Evolutionary conservation across 169 alveolate genomes (phyloP), one percentile per base, ranked within the genome.

Genomic region (Plasmodium yoelii): DNA sequence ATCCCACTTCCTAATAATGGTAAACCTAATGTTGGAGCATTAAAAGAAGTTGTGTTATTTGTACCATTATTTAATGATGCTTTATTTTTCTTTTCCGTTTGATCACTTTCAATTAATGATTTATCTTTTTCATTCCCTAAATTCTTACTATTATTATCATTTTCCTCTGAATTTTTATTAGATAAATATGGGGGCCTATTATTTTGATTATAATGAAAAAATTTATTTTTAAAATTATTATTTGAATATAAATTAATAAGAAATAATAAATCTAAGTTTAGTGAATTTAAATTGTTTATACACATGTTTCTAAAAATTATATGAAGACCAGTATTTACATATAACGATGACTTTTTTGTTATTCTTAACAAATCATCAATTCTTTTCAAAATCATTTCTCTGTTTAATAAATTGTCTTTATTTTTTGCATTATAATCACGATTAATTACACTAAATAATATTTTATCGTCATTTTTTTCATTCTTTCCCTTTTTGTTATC

Each of bases 171-270:
- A 1, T 13, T 59, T 42, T 18, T 46, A 5, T 19, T 80, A 19
- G 42, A 6, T 26, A 12, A 13, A 4, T 13, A 15, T 15, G 34
- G 8, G 1, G 67, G 84, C 5, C 1, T 15, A 55, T 55, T 56
- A 15, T 51, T 49, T 49, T 46, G 22, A 55, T 80, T 64, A 47
- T 80, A 80, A 55, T 80, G 90, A 56, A 80, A 80, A 80, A 67
- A 80, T 26, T 80, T 80, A 18, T 67, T 80, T 15, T 44, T 64
- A 80, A 67, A 80, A 65, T 80, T 80, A 55, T 80, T 80, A 49
- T 80, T 80, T 24, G 90, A 80, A 47, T 80, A 80, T 63, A 80
- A 47, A 61, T 80, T 80, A 34, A 80, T n/a, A 18, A 80, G 90
- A 61, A 80, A 80, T 19, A 80, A 53, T 2, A 80, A 67, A 80